These are phyloP conservation scores for Bigelowiella natans DNA, from an alignment of 78 protist species.

Conservation along the genomic window DNA sequence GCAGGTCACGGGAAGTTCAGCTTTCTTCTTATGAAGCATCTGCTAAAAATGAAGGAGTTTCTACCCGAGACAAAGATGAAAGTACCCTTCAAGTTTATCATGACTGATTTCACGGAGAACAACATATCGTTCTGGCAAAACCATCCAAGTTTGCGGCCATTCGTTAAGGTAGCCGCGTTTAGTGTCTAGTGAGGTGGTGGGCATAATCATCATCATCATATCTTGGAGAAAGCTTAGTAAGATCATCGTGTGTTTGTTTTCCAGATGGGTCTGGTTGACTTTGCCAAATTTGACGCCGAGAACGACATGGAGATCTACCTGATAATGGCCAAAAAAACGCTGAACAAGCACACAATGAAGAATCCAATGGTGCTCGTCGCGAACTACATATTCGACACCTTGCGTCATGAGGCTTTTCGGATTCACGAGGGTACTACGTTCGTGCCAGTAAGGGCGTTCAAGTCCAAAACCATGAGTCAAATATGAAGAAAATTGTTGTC, in stretches of 20 bases:
- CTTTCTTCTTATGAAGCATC: background rate
- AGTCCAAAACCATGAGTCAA: no score
- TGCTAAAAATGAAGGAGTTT: background rate
- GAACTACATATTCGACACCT: background rate
- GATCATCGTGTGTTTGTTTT: no score
- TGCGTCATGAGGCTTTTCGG: background rate
- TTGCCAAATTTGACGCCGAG: background rate
- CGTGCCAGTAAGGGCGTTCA: no score
- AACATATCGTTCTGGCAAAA: background rate
- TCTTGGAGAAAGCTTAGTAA: no score
- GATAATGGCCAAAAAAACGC: background rate
- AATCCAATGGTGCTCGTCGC: background rate
- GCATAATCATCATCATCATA: no score
- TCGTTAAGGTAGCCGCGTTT: background rate
- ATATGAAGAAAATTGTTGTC: no score
- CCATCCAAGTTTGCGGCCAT: background rate
- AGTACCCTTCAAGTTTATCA: background rate
- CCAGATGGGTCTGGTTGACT: background rate
- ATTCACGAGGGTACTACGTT: background rate
- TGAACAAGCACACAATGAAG: background rate
- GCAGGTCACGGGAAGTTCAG: background rate
- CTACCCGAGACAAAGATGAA: background rate
- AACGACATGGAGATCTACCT: background rate
- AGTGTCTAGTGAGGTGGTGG: background rate
- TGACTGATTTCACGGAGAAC: background rate